These are phyloP conservation scores for Leishmania tarentolae DNA, from an alignment of 208 protist species.

Conservation along the genomic window DNA sequence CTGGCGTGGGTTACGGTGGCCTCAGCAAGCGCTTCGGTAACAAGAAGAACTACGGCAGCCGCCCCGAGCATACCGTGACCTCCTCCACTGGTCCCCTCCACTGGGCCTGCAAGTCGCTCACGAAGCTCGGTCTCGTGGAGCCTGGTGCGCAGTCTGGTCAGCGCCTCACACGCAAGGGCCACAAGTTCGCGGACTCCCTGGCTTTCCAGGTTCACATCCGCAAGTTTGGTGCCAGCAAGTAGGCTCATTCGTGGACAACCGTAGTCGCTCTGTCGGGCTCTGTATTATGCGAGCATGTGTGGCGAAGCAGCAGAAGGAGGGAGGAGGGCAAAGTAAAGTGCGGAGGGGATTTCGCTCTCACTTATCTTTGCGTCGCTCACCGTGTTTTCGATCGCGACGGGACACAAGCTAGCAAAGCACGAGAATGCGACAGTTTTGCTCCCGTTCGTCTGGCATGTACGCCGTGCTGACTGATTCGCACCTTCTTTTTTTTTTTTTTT, in stretches of 20 bases:
- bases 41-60: slow-evolving; percentile 90
- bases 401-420: not conserved
- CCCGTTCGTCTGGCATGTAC: not conserved
- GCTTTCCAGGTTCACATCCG: slow-evolving; percentile 52
- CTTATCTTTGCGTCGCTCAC: not conserved
- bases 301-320: not conserved
- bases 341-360: not conserved
- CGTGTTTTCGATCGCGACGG: not conserved
- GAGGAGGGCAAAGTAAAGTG: not conserved
- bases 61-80: slow-evolving; percentile 86
- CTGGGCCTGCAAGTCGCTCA: slow-evolving; percentile 95
- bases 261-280: not conserved
- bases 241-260: not conserved
- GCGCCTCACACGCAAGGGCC: slow-evolving; percentile 93
- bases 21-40: slow-evolving; percentile 94
- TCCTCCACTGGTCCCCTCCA: slow-evolving; percentile 92
- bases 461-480: not conserved
- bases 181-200: slow-evolving; percentile 95
- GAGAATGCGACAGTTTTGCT: not conserved
- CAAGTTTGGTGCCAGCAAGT: slow-evolving; percentile 13
- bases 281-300: not conserved
- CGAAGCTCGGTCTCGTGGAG: slow-evolving; percentile 93
- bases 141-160: slow-evolving; percentile 84
- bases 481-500: not conserved
- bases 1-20: slow-evolving; percentile 93